Percentiles rank a stretch among this genome's conserved stretches.
phyloP scores from a whole-genome alignment of 495 filamentous ascomycete species.

The Penicillium daleae region DNA sequence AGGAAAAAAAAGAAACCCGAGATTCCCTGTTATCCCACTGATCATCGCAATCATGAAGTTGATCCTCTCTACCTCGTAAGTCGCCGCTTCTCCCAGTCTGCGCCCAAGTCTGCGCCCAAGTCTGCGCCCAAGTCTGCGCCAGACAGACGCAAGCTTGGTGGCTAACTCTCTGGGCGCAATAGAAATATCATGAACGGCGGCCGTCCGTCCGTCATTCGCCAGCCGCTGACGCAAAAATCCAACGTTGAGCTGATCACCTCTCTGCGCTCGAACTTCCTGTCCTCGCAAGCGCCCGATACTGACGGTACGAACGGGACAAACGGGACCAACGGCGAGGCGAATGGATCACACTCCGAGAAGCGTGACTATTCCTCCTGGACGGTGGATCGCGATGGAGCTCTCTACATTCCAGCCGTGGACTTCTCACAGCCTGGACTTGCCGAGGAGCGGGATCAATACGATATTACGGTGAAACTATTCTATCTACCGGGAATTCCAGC shows the following conservation, averaged over 20 bases:
- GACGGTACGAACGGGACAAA: slow-evolving; percentile 18
- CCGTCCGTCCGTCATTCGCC: slow-evolving; percentile 79
- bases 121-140: neutral
- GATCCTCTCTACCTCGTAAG: slow-evolving; percentile 87
- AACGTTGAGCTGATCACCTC: slow-evolving; percentile 87
- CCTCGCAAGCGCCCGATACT: slow-evolving; percentile 64
- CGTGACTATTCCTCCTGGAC: slow-evolving; percentile 63
- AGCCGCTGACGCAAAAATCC: slow-evolving; percentile 71
- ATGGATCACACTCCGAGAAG: slow-evolving; percentile 28
- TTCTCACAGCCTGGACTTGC: slow-evolving; percentile 69
- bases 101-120: neutral
- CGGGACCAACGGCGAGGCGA: slow-evolving; percentile 19
- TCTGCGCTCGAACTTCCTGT: slow-evolving; percentile 78
- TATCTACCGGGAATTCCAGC: slow-evolving; percentile 74
- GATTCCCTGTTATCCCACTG: neutral
- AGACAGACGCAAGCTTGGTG: too few relatives aligned
- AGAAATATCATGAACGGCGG: slow-evolving; percentile 82
- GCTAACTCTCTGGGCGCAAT: slow-evolving; percentile 19
- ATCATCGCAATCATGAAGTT: slow-evolving; percentile 63
- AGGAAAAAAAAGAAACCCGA: neutral
- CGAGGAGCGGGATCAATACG: slow-evolving; percentile 80
- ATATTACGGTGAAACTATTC: slow-evolving; percentile 94
- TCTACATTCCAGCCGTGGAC: slow-evolving; percentile 79
- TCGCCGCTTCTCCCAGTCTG: slow-evolving; percentile 5
- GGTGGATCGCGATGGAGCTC: slow-evolving; percentile 53